phyloP scores from a whole-genome alignment of 306 rosid species.

The Castanea sativa region DNA sequence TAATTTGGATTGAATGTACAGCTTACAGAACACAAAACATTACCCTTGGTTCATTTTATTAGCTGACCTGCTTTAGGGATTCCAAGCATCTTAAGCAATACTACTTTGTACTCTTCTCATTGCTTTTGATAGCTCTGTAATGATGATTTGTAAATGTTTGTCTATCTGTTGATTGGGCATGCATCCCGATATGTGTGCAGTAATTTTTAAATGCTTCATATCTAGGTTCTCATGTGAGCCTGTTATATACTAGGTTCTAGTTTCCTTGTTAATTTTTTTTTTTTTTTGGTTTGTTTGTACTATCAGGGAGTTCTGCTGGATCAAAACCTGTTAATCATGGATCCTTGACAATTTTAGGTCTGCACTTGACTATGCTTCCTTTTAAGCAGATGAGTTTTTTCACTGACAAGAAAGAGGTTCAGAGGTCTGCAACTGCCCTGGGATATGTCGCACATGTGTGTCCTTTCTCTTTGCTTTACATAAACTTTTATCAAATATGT shows the following conservation, averaged over 20 bases:
- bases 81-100: too few relatives aligned
- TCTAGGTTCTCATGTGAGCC: background rate
- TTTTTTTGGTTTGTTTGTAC: background rate
- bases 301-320: slow-evolving; percentile 61
- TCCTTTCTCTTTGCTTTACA: slow-evolving; percentile 14
- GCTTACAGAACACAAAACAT: too few relatives aligned
- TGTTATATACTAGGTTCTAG: slow-evolving; percentile 14
- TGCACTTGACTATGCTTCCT: slow-evolving; percentile 76
- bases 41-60: too few relatives aligned
- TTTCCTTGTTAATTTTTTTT: slow-evolving; percentile 14
- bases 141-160: background rate
- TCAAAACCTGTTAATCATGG: slow-evolving; percentile 65
- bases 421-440: slow-evolving; percentile 84
- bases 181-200: background rate
- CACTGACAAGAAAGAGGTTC: slow-evolving; percentile 91
- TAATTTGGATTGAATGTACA: too few relatives aligned
- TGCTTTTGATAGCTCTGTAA: background rate
- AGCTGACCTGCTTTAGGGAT: too few relatives aligned
- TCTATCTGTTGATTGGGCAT: background rate
- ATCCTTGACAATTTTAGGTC: slow-evolving; percentile 82
- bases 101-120: too few relatives aligned
- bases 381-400: slow-evolving; percentile 81
- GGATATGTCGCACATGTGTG: slow-evolving; percentile 93
- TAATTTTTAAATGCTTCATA: background rate
- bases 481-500: slow-evolving; percentile 34